A percentile compares a stretch with the other conserved stretches of the same genome.
Conservation (phyloP, 2,329 filamentous ascomycete species). For the Ophiostoma fasciatum region DNA sequence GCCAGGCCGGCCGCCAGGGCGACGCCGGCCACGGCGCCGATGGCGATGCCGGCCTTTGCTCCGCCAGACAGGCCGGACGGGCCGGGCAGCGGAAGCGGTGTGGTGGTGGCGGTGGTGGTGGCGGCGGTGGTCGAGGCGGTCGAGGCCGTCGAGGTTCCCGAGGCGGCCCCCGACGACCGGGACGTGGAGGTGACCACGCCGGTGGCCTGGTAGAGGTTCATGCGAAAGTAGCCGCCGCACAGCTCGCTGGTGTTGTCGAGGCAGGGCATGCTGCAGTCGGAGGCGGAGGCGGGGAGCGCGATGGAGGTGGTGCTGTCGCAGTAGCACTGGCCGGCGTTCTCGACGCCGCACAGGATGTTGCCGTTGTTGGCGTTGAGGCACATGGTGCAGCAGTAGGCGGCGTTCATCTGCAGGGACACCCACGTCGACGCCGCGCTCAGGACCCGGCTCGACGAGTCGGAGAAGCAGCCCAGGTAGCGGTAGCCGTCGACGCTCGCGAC, state of each 20-base stretch:
- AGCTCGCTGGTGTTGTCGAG: not conserved
- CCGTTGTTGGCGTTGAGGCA: not conserved
- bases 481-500: not conserved
- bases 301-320: constrained; percentile 20
- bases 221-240: not conserved
- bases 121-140: too few relatives aligned
- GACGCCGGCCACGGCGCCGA: not conserved
- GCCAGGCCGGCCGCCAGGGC: not conserved
- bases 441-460: not conserved
- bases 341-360: not conserved
- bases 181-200: not conserved
- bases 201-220: not conserved
- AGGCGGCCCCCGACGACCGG: not conserved
- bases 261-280: not conserved
- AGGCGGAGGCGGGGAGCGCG: not conserved
- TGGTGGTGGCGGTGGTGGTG: not conserved
- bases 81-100: too few relatives aligned
- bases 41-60: not conserved
- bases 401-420: not conserved
- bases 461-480: not conserved
- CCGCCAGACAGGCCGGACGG: not conserved
- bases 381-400: not conserved
- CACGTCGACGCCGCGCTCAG: not conserved
- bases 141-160: not conserved
- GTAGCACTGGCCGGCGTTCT: constrained; percentile 12